Percentiles rank a stretch among this genome's conserved stretches.
phyloP scores from a whole-genome alignment of 2,329 filamentous ascomycete species.

The Fusarium falciforme region DNA sequence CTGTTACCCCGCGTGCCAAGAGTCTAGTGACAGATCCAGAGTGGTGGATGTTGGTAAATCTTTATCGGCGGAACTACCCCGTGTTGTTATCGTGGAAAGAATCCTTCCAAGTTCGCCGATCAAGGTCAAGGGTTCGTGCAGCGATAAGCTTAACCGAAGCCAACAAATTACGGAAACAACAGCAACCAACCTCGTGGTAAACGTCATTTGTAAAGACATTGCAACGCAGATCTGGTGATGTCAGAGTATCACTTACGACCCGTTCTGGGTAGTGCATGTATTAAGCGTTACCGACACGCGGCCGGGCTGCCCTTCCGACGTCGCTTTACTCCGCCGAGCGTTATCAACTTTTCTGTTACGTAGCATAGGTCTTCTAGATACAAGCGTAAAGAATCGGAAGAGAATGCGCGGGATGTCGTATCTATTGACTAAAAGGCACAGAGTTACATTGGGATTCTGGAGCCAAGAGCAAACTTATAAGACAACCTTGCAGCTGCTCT shows the following conservation, averaged over 20 bases:
- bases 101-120: not conserved
- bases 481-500: not conserved
- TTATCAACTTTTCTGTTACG: not conserved
- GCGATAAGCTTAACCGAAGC: not conserved
- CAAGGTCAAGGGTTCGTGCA: not conserved
- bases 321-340: not conserved
- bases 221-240: not conserved
- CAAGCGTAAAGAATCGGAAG: not conserved
- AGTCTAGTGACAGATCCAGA: not conserved
- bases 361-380: not conserved
- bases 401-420: not conserved
- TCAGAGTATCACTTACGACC: not conserved
- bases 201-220: not conserved
- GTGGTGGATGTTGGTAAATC: not conserved
- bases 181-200: not conserved
- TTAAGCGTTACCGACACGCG: not conserved
- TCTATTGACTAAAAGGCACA: not conserved
- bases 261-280: not conserved
- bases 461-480: not conserved
- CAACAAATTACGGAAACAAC: not conserved
- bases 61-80: not conserved
- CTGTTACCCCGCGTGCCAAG: constrained; percentile 1
- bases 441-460: too few relatives aligned
- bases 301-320: not conserved
- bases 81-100: not conserved